phyloP scores from a whole-genome alignment of 768 basidiomycete species.

The Agaricus bisporus region DNA sequence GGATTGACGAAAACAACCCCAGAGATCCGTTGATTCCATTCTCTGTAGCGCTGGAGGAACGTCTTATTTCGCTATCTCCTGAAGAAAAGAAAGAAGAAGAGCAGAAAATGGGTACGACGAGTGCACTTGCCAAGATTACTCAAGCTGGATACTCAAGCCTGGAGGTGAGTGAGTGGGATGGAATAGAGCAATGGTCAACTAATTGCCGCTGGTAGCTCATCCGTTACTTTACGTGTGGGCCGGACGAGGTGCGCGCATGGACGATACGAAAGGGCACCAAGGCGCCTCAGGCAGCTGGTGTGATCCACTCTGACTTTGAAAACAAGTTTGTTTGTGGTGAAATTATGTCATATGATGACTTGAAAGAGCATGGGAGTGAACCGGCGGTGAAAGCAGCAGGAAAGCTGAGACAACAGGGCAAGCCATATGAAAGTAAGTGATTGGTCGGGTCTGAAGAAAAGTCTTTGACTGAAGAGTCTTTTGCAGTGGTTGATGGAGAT shows the following conservation, averaged over 20 bases:
- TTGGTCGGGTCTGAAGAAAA: background rate
- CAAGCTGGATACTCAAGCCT: constrained; percentile 88
- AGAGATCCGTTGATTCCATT: constrained; percentile 96
- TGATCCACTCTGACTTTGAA: constrained; percentile 98
- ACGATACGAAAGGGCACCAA: constrained; percentile 91
- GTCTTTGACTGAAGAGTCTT: background rate
- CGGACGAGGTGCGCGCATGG: constrained; percentile 97
- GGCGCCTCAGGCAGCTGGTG: constrained; percentile 95
- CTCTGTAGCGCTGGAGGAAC: constrained; percentile 93
- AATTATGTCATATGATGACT: constrained; percentile 89
- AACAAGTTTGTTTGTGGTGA: constrained; percentile 98
- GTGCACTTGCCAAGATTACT: constrained; percentile 88
- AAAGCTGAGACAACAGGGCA: constrained; percentile 92
- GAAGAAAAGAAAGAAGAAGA: constrained; percentile 79
- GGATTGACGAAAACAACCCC: constrained; percentile 96
- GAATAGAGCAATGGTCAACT: background rate
- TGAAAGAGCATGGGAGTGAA: constrained; percentile 90
- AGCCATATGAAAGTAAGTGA: constrained; percentile 86
- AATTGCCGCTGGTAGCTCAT: constrained; percentile 52
- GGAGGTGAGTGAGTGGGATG: constrained; percentile 44
- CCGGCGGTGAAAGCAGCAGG: constrained; percentile 90
- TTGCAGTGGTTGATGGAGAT: constrained; percentile 77
- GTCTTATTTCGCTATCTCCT: constrained; percentile 54
- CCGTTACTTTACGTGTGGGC: constrained; percentile 96
- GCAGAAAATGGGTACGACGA: constrained; percentile 64